Evolutionary conservation across 2,329 filamentous ascomycete genomes (phyloP).

Genomic region (Colletotrichum tropicicola): DNA sequence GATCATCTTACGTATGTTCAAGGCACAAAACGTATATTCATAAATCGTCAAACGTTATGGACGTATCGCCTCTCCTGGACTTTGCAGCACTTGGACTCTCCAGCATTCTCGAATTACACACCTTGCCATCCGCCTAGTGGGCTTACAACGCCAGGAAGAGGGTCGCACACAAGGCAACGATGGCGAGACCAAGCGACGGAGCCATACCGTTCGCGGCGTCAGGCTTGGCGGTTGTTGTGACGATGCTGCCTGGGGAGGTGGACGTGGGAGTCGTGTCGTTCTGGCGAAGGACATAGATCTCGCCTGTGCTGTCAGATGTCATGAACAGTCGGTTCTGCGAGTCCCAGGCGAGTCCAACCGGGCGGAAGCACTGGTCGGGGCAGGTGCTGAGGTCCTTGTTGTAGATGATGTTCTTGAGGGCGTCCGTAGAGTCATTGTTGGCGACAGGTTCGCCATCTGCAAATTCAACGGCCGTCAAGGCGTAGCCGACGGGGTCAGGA

Average conservation of each 20-base stretch:
- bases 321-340: conserved; percentile 65
- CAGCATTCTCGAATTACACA: no score
- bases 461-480: conserved; percentile 52
- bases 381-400: conserved; percentile 64
- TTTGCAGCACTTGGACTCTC: no score
- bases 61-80: no score
- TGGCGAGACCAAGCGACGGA: not conserved
- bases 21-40: no score
- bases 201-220: not conserved
- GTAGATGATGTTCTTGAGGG: conserved; percentile 61
- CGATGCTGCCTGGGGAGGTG: conserved; percentile 18
- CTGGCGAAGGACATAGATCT: conserved; percentile 66
- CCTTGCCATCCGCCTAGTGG: not conserved
- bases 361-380: conserved; percentile 67
- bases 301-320: conserved; percentile 70
- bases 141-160: not conserved
- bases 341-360: conserved; percentile 66
- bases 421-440: conserved; percentile 51
- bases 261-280: conserved; percentile 7
- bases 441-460: conserved; percentile 50
- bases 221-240: conserved; percentile 6
- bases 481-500: conserved; percentile 55
- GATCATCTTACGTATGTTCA: no score
- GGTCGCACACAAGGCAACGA: not conserved
- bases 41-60: no score